These are phyloP conservation scores for Geotrichum carabidarum DNA, from an alignment of 1,139 yeast genomes.

Conservation along the genomic window DNA sequence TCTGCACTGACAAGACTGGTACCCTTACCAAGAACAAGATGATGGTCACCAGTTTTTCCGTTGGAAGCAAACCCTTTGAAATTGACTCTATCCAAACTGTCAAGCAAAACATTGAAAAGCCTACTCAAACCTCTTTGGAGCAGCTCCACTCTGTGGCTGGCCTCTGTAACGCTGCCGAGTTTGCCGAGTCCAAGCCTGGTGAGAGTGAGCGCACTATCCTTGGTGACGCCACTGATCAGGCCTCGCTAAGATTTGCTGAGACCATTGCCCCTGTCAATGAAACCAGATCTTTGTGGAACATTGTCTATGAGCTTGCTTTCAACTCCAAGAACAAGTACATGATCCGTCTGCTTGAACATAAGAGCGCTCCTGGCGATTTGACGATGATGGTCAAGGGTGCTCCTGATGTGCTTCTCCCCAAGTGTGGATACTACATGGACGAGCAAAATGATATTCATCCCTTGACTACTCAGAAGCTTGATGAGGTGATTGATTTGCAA, in stretches of 20 bases:
- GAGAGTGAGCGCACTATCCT: slow-evolving; percentile 29
- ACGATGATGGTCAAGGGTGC: slow-evolving; percentile 45
- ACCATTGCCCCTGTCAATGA: slow-evolving; percentile 22
- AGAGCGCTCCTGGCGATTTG: background rate
- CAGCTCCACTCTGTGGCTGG: slow-evolving; percentile 7
- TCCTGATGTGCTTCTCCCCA: slow-evolving; percentile 43
- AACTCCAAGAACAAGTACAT: slow-evolving; percentile 46
- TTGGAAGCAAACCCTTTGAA: slow-evolving; percentile 20
- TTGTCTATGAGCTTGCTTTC: slow-evolving; percentile 40
- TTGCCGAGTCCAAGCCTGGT: slow-evolving; percentile 24
- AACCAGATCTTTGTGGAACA: slow-evolving; percentile 12
- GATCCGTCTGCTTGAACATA: slow-evolving; percentile 27
- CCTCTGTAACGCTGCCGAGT: slow-evolving; percentile 42
- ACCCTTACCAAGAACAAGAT: slow-evolving; percentile 48
- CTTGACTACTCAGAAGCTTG: background rate
- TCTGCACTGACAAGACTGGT: slow-evolving; percentile 50
- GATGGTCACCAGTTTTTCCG: slow-evolving; percentile 44
- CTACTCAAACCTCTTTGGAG: background rate
- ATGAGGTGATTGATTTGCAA: slow-evolving; percentile 34
- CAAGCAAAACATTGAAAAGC: background rate
- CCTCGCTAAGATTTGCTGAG: slow-evolving; percentile 40
- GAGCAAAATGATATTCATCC: slow-evolving; percentile 18
- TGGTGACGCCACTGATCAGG: slow-evolving; percentile 48
- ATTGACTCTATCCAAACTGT: slow-evolving; percentile 16
- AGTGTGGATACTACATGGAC: slow-evolving; percentile 32